These are phyloP conservation scores for Chionographis japonica DNA, from an alignment of 106 monocot species.

Conservation along the genomic window DNA sequence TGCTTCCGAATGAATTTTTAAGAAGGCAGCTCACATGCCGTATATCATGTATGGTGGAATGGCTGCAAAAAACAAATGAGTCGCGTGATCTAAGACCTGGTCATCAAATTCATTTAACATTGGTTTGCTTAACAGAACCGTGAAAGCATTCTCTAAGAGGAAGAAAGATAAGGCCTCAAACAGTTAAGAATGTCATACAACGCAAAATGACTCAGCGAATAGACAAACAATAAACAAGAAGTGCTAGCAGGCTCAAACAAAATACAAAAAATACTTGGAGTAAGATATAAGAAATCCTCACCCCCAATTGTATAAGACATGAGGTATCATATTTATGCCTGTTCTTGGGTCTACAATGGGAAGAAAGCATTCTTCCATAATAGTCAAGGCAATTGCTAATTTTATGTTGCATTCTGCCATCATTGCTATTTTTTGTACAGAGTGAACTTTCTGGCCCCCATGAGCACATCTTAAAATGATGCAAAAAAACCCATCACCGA, in stretches of 20 bases:
- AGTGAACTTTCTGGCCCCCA: slow-evolving; percentile 38
- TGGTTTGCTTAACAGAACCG: too few relatives aligned
- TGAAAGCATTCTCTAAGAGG: too few relatives aligned
- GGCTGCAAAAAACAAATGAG: too few relatives aligned
- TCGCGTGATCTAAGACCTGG: too few relatives aligned
- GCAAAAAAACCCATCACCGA: slow-evolving; percentile 53
- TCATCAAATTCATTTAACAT: too few relatives aligned
- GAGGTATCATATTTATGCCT: slow-evolving; percentile 72
- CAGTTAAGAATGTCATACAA: too few relatives aligned
- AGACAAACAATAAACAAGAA: background rate
- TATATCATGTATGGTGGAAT: too few relatives aligned
- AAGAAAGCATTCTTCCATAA: slow-evolving; percentile 85
- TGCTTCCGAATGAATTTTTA: too few relatives aligned
- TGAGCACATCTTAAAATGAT: slow-evolving; percentile 66
- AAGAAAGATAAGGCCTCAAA: too few relatives aligned
- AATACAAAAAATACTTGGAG: background rate
- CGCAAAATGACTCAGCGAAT: background rate
- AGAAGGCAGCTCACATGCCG: too few relatives aligned
- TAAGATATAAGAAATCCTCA: slow-evolving; percentile 21
- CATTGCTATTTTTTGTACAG: slow-evolving; percentile 43
- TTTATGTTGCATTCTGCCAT: slow-evolving; percentile 78
- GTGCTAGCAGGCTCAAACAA: background rate
- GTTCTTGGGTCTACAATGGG: slow-evolving; percentile 69
- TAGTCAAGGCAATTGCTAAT: slow-evolving; percentile 65
- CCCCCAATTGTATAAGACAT: slow-evolving; percentile 82